A percentile compares a stretch with the other conserved stretches of the same genome.
Conservation (phyloP, 169 alveolate genomes). For the Cryptosporidium ubiquitum region DNA sequence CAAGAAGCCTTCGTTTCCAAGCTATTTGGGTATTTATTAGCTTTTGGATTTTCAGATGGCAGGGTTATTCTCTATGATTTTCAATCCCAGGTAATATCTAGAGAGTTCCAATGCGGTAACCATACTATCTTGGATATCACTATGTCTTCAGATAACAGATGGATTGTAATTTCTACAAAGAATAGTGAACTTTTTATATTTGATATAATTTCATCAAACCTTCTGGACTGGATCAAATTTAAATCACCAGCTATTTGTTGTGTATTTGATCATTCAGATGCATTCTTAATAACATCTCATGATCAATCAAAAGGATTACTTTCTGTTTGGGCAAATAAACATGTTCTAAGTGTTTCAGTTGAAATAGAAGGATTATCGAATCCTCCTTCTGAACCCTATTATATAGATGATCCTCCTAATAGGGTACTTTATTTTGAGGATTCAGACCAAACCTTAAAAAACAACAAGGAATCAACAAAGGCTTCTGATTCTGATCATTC, state of each 20-base stretch:
- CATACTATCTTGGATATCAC: slow-evolving; percentile 32
- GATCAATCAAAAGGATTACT: slow-evolving; percentile 39
- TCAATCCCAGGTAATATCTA: slow-evolving; percentile 57
- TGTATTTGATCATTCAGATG: slow-evolving; percentile 61
- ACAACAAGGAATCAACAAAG: neutral
- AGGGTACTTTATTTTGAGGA: slow-evolving; percentile 14
- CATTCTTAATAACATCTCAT: slow-evolving; percentile 73
- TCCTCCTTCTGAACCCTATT: slow-evolving; percentile 75
- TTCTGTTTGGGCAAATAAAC: slow-evolving; percentile 68
- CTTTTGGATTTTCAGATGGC: slow-evolving; percentile 42
- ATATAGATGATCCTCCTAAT: slow-evolving; percentile 57
- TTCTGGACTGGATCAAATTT: slow-evolving; percentile 73
- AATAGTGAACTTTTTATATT: slow-evolving; percentile 51
- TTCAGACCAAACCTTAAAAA: neutral
- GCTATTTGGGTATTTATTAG: slow-evolving; percentile 32
- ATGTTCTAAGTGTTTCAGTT: slow-evolving; percentile 17
- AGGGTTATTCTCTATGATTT: slow-evolving; percentile 60
- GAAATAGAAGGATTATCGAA: slow-evolving; percentile 23
- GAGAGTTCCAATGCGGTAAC: slow-evolving; percentile 51
- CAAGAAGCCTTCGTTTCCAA: slow-evolving; percentile 34
- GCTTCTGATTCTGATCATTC: neutral
- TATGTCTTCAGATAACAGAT: slow-evolving; percentile 55
- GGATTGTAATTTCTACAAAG: slow-evolving; percentile 49
- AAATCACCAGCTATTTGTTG: slow-evolving; percentile 47
- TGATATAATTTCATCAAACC: slow-evolving; percentile 56